phyloP scores from a whole-genome alignment of 768 basidiomycete genomes.

The Kwoniella europaea region DNA sequence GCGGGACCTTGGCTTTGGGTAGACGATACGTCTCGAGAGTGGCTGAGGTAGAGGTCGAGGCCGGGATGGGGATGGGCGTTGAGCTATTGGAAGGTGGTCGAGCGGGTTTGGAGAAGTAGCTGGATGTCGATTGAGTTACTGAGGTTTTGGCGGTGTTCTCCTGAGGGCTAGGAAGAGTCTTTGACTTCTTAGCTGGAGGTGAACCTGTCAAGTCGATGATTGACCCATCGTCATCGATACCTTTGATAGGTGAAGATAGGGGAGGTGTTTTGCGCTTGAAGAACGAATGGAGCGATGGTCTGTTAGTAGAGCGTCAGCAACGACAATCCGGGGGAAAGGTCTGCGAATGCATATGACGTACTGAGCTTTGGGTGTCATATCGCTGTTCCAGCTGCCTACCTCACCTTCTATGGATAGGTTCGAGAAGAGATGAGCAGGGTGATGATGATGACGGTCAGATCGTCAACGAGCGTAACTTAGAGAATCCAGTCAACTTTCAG shows the following conservation, averaged over 20 bases:
- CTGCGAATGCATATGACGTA: neutral
- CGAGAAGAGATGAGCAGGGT: neutral
- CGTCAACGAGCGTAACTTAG: neutral
- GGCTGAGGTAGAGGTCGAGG: conserved; percentile 8
- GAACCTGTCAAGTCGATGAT: conserved; percentile 37
- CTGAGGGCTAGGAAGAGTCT: conserved; percentile 14
- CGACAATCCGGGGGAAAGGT: neutral
- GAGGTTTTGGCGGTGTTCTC: neutral
- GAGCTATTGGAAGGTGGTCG: neutral
- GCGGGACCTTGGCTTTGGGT: conserved; percentile 1
- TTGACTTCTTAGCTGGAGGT: conserved; percentile 36
- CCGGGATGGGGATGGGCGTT: neutral
- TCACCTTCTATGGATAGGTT: neutral
- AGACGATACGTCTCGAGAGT: conserved; percentile 29
- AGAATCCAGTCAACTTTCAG: conserved; percentile 3
- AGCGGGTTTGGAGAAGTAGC: conserved; percentile 31
- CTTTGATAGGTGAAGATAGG: conserved; percentile 20
- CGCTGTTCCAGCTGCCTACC: neutral
- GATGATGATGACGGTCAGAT: conserved; percentile 9
- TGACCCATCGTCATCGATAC: conserved; percentile 20
- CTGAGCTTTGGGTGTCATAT: conserved; percentile 21
- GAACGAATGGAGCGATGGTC: conserved; percentile 38
- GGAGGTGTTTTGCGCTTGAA: conserved; percentile 54
- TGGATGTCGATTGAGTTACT: conserved; percentile 21
- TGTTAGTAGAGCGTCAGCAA: neutral